Conservation (phyloP, 371 early-diverging fungal species). For the Neoconidiobolus thromboides region DNA sequence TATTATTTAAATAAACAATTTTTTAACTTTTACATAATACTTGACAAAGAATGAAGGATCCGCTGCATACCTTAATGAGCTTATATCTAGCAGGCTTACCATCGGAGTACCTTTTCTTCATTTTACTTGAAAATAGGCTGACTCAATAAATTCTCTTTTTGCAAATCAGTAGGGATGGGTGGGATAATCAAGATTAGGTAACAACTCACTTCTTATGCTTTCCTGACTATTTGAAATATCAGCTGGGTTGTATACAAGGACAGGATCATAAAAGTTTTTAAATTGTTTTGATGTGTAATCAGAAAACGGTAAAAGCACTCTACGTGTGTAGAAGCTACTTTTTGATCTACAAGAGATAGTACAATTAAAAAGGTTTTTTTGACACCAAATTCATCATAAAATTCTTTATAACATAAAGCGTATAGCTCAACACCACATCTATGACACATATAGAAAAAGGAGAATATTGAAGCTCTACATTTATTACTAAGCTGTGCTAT, state of each 20-base stretch:
- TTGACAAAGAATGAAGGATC: conserved; percentile 17
- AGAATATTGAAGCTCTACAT: conserved; percentile 23
- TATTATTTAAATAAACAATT: conserved; percentile 19
- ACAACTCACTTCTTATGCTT: neutral
- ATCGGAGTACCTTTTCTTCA: conserved; percentile 22
- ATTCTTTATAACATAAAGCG: conserved; percentile 20
- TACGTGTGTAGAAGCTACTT: neutral
- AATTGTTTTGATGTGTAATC: conserved; percentile 11
- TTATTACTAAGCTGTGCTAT: conserved; percentile 24
- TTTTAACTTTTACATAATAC: conserved; percentile 15
- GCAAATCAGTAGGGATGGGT: neutral
- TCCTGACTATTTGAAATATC: conserved; percentile 3
- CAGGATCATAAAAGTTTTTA: conserved; percentile 6
- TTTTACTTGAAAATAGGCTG: conserved; percentile 15
- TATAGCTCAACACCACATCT: conserved; percentile 33
- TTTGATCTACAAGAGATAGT: conserved; percentile 1
- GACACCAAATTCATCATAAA: conserved; percentile 5
- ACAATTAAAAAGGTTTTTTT: no score
- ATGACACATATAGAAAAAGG: conserved; percentile 26
- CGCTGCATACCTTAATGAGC: conserved; percentile 14
- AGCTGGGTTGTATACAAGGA: conserved; percentile 18
- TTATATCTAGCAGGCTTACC: conserved; percentile 13
- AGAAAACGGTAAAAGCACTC: conserved; percentile 18
- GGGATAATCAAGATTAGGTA: neutral
- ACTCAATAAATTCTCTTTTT: conserved; percentile 5